phyloP scores from a whole-genome alignment of 169 alveolate species.

The Plasmodium ovale region DNA sequence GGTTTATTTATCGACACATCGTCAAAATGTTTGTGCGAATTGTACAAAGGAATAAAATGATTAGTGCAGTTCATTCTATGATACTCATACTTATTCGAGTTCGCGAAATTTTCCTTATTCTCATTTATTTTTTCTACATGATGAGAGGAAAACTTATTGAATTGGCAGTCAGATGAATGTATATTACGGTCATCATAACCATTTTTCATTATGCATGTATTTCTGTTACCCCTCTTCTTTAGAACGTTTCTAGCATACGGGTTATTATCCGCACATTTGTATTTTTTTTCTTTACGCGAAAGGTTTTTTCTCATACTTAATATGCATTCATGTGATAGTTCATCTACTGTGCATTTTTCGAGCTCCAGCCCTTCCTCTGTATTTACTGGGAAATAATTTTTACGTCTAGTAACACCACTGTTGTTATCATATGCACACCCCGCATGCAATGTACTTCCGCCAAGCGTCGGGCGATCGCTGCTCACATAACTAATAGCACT shows the following conservation, averaged over 20 bases:
- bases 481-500: too few relatives aligned
- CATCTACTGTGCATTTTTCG: too few relatives aligned
- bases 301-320: too few relatives aligned
- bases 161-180: background rate
- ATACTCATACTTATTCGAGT: constrained; percentile 3
- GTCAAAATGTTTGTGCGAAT: background rate
- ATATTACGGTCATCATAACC: background rate
- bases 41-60: background rate
- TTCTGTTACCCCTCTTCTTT: background rate
- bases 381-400: too few relatives aligned
- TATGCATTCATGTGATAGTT: too few relatives aligned
- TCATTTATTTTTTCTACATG: background rate
- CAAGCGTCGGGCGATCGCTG: too few relatives aligned
- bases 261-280: too few relatives aligned
- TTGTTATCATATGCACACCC: too few relatives aligned
- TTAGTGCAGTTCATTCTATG: background rate
- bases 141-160: background rate
- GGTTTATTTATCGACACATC: background rate
- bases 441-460: too few relatives aligned
- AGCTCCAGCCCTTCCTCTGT: too few relatives aligned
- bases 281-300: too few relatives aligned
- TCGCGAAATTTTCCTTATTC: constrained; percentile 5
- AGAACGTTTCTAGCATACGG: background rate
- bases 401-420: too few relatives aligned
- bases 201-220: background rate